Conservation (phyloP, 2,329 filamentous ascomycete genomes). For the Seiridium cupressi region DNA sequence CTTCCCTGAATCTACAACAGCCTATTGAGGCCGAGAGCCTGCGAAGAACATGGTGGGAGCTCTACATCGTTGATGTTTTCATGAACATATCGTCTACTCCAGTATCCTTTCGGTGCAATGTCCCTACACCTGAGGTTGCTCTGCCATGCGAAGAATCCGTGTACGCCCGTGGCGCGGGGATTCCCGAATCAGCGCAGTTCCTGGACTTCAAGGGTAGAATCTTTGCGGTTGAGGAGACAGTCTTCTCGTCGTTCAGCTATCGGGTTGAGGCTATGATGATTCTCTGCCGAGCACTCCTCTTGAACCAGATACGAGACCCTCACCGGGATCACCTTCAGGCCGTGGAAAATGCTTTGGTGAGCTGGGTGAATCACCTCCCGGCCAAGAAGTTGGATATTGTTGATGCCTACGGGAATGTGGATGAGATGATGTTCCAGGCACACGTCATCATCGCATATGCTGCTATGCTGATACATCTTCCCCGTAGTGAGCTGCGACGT, state of each 20-base stretch:
- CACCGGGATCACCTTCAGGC: constrained; percentile 2
- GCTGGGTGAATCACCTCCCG: background rate
- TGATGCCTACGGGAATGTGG: background rate
- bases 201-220: background rate
- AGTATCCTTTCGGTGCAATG: background rate
- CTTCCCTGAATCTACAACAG: background rate
- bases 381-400: background rate
- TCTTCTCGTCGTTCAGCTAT: background rate
- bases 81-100: background rate
- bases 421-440: constrained; percentile 4
- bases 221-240: background rate
- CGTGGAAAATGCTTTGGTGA: background rate
- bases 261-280: background rate
- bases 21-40: background rate
- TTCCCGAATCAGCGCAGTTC: background rate
- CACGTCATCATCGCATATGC: background rate
- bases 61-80: background rate
- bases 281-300: background rate
- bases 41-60: constrained; percentile 2
- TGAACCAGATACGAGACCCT: background rate
- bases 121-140: background rate
- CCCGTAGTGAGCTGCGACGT: background rate
- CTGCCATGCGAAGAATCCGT: background rate
- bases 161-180: background rate
- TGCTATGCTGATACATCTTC: background rate